Percentiles rank a stretch among this genome's conserved stretches.
These are phyloP conservation scores for Aspergillus cejpii DNA, from an alignment of 2,329 filamentous ascomycete species.

Conservation along the genomic window DNA sequence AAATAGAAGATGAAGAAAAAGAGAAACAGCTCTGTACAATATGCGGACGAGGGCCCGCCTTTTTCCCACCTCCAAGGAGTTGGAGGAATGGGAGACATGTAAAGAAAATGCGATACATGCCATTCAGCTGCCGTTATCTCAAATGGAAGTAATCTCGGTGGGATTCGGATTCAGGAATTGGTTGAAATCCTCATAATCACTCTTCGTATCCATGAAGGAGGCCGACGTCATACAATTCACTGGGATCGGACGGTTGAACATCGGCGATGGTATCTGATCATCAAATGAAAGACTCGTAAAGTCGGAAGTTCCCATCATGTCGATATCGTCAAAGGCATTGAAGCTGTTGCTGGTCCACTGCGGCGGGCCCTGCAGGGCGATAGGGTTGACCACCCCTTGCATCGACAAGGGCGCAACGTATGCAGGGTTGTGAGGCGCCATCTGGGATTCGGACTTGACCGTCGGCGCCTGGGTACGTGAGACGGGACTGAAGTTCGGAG, in stretches of 20 bases:
- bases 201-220: constrained; percentile 27
- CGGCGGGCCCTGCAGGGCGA: constrained; percentile 30
- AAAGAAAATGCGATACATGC: constrained; percentile 27
- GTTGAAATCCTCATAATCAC: constrained; percentile 37
- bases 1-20: constrained; percentile 5
- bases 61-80: constrained; percentile 5
- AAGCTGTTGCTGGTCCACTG: constrained; percentile 25
- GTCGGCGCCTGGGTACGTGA: constrained; percentile 22
- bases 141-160: constrained; percentile 35
- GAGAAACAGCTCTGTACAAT: constrained; percentile 7
- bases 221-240: constrained; percentile 30
- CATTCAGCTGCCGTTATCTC: constrained; percentile 6
- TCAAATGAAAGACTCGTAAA: constrained; percentile 31
- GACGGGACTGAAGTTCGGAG: constrained; percentile 37
- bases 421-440: constrained; percentile 17
- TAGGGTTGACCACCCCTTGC: constrained; percentile 34
- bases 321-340: constrained; percentile 30
- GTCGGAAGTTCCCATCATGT: constrained; percentile 27
- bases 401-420: constrained; percentile 25
- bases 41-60: neutral
- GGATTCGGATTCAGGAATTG: constrained; percentile 37
- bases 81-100: constrained; percentile 19
- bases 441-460: constrained; percentile 26
- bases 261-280: constrained; percentile 29
- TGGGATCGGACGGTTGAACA: constrained; percentile 33